Percentiles rank a stretch among this genome's conserved stretches.
These are phyloP conservation scores for Crucihimalaya himalaica DNA, from an alignment of 345 rosid genomes.

Conservation along the genomic window DNA sequence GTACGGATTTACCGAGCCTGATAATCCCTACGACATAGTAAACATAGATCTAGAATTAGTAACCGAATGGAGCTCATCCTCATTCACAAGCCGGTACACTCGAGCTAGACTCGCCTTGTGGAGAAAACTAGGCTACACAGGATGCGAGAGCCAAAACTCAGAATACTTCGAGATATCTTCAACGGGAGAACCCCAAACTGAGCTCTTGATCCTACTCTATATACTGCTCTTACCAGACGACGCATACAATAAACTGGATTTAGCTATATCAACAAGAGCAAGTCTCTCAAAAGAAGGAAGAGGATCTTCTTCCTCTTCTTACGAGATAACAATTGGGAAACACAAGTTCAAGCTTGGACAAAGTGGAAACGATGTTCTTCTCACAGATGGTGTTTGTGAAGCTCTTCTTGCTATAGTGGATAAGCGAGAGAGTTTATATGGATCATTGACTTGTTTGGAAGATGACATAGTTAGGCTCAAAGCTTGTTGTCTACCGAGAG, in stretches of 20 bases:
- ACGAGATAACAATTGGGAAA: constrained; percentile 45
- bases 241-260: constrained; percentile 50
- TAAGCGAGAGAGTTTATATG: constrained; percentile 64
- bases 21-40: constrained; percentile 72
- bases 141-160: constrained; percentile 60
- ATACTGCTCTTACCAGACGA: constrained; percentile 62
- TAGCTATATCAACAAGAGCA: constrained; percentile 43
- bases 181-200: constrained; percentile 75
- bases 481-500: constrained; percentile 42
- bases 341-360: constrained; percentile 33
- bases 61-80: constrained; percentile 60
- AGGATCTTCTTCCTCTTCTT: constrained; percentile 17
- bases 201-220: constrained; percentile 60
- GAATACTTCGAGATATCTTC: constrained; percentile 82
- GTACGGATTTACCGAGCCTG: constrained; percentile 83
- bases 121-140: constrained; percentile 64
- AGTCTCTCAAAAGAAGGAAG: constrained; percentile 9
- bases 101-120: constrained; percentile 72
- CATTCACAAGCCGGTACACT: constrained; percentile 59
- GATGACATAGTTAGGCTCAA: constrained; percentile 54
- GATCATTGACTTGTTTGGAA: constrained; percentile 38
- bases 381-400: constrained; percentile 61
- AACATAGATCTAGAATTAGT: constrained; percentile 87
- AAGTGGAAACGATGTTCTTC: constrained; percentile 45
- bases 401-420: constrained; percentile 68